A percentile compares a stretch with the other conserved stretches of the same genome.
Conservation (phyloP, 306 rosid genomes). For the Rosa rugosa region DNA sequence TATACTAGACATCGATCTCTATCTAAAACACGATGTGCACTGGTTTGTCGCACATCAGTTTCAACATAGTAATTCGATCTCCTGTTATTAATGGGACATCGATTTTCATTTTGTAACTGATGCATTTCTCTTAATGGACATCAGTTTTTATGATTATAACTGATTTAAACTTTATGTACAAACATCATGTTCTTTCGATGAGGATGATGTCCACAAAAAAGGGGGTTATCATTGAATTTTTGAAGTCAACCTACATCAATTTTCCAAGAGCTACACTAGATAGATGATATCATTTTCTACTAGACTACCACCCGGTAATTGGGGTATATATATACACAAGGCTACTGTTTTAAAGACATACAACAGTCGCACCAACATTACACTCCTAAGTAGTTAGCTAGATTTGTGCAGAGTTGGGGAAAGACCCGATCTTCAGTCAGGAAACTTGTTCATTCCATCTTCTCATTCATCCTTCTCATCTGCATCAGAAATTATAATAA, state of each 20-base stretch:
- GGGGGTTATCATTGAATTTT: neutral
- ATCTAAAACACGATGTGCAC: no score
- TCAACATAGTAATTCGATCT: no score
- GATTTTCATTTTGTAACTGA: no score
- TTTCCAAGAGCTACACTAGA: neutral
- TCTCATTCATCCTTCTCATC: neutral
- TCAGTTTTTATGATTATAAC: no score
- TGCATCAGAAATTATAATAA: neutral
- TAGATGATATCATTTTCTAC: neutral
- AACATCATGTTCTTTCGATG: no score
- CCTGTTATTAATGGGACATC: no score
- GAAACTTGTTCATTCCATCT: neutral
- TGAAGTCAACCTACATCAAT: neutral
- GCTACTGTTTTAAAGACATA: neutral
- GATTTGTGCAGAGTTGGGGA: neutral
- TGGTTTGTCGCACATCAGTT: no score
- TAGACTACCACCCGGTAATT: neutral
- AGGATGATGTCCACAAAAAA: no score
- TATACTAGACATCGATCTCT: no score
- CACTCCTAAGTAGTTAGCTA: neutral
- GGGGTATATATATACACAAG: neutral
- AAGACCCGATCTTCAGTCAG: neutral
- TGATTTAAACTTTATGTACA: no score
- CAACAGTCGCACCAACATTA: neutral
- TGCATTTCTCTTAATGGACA: no score